Evolutionary conservation across 495 filamentous ascomycete genomes (phyloP), one percentile per base, ranked within the genome.

Genomic region (Neurospora sp.): DNA sequence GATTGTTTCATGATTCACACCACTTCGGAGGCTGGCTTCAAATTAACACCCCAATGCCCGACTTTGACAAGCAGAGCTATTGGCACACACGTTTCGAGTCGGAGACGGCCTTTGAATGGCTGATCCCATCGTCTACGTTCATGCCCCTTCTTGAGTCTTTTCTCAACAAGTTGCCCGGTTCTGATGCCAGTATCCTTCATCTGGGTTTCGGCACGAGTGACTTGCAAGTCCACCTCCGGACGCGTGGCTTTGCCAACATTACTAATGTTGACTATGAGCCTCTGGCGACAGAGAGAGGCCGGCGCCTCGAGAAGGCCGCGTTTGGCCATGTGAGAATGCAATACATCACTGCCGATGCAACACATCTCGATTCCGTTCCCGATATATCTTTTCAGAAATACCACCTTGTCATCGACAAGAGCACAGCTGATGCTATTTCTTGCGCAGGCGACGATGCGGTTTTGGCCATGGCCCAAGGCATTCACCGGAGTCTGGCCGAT

Each of bases 251-350:
- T 53, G 8, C 45, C 3, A 75, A 83, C 73, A 76, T 85, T 53
- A 82, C 80, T 3, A 84, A 85, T 61, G 73, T 81, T 68, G 83
- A 85, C 75, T 85, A 81, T 74, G 82, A 84, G 68, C 81, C 81
- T 1, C 71, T 83, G 18, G 82, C 83, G 16, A 73, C 81, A 4
- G 80, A 80, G 31, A 74, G 79, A 4, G 80, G 81, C 0, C 79
- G 75, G 7, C 74, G 76, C 42, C 70, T 80, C 9, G 82, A 85
- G 74, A 31, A 70, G 10, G 37, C 71, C 0, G 74, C 61, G 1
- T 83, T 84, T 47, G 83, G 81, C 37, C 78, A 83, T 45, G 77
- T 80, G 37, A 69, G 22, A 22, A 80, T 77, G 72, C 74, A 73
- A 68, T 85, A 85, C 41, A 37, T 77, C 40, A 79, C 81, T 10